These are phyloP conservation scores for Cordyceps tenuipes DNA, from an alignment of 2,329 filamentous ascomycete genomes.

Conservation along the genomic window DNA sequence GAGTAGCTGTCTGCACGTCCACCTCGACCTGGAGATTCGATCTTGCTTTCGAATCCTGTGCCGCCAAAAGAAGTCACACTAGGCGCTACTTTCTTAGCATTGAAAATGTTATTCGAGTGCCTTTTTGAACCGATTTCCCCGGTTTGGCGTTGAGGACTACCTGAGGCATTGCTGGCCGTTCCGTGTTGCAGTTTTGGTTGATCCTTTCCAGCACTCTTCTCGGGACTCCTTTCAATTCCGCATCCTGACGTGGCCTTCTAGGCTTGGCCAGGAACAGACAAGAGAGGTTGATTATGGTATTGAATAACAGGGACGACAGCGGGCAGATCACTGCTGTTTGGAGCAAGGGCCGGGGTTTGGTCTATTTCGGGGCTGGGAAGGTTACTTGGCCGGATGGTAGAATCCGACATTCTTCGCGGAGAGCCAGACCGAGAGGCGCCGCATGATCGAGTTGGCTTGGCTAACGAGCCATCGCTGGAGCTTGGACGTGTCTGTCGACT, in stretches of 20 bases:
- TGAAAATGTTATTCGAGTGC: neutral
- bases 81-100: neutral
- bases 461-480: neutral
- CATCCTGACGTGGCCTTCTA: neutral
- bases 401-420: constrained; percentile 4
- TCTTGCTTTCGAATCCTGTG: neutral
- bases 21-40: neutral
- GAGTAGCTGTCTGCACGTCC: neutral
- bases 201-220: neutral
- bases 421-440: neutral
- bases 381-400: neutral
- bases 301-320: neutral
- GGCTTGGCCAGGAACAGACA: neutral
- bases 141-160: neutral
- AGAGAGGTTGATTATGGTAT: neutral
- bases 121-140: neutral
- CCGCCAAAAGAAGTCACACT: no score
- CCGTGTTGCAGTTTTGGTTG: no score
- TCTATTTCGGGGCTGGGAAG: neutral
- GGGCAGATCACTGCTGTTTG: neutral
- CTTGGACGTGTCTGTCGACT: neutral
- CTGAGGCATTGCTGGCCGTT: neutral
- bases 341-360: neutral
- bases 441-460: neutral
- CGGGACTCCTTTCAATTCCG: neutral